Base-by-base conservation (phyloP, 1,284 basidiomycete genomes). In the Moniliella sp. region DNA sequence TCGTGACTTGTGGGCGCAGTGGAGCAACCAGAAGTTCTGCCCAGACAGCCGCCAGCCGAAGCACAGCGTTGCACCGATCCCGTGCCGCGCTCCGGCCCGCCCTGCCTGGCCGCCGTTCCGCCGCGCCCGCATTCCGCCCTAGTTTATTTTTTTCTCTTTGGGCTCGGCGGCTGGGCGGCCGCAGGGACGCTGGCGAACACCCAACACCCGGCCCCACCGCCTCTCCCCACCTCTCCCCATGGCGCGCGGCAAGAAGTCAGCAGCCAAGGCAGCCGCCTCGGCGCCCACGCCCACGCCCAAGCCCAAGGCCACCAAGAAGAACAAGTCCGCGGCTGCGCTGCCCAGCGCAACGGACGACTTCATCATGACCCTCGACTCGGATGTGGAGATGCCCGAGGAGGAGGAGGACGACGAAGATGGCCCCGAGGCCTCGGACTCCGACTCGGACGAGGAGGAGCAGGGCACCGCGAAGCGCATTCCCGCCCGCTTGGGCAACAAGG, bases 361-460 rank as follows among this genome's bases (percentile, higher is more conserved):
- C 29, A 39, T 57, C 37, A 55, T 57, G 54, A 57, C 54, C 11
- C 39, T 57, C 25, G 54, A 57, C 23, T 51, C 50, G 5, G 54
- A 57, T 23, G 54, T 55, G 12, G 54, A 57, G 17, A 36, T 42
- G 9, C 27, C 23, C 8, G 27, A 32, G 5, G 33, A 28, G 12
- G 38, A 35, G 12, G 33, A 17, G 14, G 43, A 36, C 3, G 39
- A 39, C 8, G 38, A 34, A 18, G 45, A 39, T 15, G 14, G 23
- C 21, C n/a, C 21, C 21, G 21, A 7, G 8, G 21, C 21, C 7
- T 23, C 21, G 8, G 21, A 7, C n/a, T n/a, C n/a, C 21, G 21
- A 7, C 7, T 7, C 21, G 8, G 21, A 23, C 21, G 21, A 7
- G n/a, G 7, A 7, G 7, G 21, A 11, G 5, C 21, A 26, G n/a